A percentile compares a stretch with the other conserved stretches of the same genome.
phyloP scores from a whole-genome alignment of 345 rosid genomes.

The Lagerstroemia speciosa region DNA sequence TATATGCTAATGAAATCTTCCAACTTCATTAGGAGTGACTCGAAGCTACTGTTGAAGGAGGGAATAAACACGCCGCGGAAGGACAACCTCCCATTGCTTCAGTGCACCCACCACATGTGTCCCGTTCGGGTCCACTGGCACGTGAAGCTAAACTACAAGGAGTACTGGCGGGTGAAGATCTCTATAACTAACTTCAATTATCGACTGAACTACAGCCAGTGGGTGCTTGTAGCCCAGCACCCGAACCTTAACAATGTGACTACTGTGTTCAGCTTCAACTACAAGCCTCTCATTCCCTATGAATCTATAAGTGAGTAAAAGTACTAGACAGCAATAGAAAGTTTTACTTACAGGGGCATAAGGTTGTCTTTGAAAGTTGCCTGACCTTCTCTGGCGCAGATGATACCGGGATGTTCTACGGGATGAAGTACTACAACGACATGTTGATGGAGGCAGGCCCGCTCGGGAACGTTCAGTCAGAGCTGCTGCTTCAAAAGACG shows the following conservation, averaged over 20 bases:
- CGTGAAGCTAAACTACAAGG: slow-evolving; percentile 19
- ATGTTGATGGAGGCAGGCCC: slow-evolving; percentile 25
- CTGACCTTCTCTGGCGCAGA: slow-evolving; percentile 19
- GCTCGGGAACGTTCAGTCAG: slow-evolving; percentile 31
- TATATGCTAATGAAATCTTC: neutral
- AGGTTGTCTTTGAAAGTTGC: neutral
- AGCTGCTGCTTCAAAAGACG: slow-evolving; percentile 26
- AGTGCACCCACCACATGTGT: slow-evolving; percentile 26
- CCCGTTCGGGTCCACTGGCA: slow-evolving; percentile 25
- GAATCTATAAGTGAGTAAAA: slow-evolving; percentile 15
- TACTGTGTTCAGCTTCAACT: slow-evolving; percentile 17
- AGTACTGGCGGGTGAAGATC: slow-evolving; percentile 22
- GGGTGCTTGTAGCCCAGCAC: slow-evolving; percentile 21
- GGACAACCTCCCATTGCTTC: slow-evolving; percentile 12
- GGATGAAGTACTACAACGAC: slow-evolving; percentile 26
- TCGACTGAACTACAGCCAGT: slow-evolving; percentile 14
- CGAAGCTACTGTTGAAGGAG: slow-evolving; percentile 8
- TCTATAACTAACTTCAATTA: slow-evolving; percentile 22
- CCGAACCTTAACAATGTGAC: slow-evolving; percentile 25
- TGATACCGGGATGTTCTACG: slow-evolving; percentile 35
- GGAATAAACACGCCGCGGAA: slow-evolving; percentile 3
- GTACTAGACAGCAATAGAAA: neutral
- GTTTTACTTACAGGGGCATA: no score
- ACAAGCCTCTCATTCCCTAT: slow-evolving; percentile 14
- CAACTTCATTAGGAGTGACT: slow-evolving; percentile 12